Evolutionary conservation across 805 yeast genomes (phyloP), one percentile per base, ranked within the genome.

Genomic region (Sugiyamaella mastotermitis): DNA sequence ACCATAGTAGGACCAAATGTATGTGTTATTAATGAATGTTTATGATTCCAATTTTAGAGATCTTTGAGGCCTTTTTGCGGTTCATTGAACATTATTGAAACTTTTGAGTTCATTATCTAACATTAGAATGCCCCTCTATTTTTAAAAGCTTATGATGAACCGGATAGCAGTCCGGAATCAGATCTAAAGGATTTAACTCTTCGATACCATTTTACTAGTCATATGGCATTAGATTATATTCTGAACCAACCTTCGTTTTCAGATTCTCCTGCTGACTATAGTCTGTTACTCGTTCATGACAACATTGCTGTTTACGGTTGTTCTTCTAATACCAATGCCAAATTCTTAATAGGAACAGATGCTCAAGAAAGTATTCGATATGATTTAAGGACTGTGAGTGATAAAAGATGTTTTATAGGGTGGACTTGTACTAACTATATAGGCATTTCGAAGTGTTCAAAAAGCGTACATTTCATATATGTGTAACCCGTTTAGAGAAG

Each of bases 281-380:
- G 52, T 3, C 35, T 57, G 27, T 46, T 59, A 24, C 37, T 60
- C 18, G 53, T 57, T 2, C 64, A 59, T 35, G 61, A 60, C 22
- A 62, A 62, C 5, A 47, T 58, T 5, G 63, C 64, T 1, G 64
- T 60, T 2, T 61, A 61, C 31, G 64, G 63, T 4, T 37, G 52
- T 25, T 45, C 60, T 7, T 40, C 61, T 2, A 61, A 61, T 40
- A 61, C 66, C 2, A 49, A 50, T 11, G 49, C 53, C 14, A 60
- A 56, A 37, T 37, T 56, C 10, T 37, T 61, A 6, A 41, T 61
- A 5, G 66, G 64, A 11, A 33, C 50, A 10, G 53, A 52, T 30
- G 54, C 62, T 14, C 48, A 46, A 11, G 53, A 48, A 9, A 46
- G 40, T 18, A 33, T 39, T 26, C 31, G 44, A 16, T 38, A 34